phyloP scores from a whole-genome alignment of 306 rosid species.

The Quercus ilex region DNA sequence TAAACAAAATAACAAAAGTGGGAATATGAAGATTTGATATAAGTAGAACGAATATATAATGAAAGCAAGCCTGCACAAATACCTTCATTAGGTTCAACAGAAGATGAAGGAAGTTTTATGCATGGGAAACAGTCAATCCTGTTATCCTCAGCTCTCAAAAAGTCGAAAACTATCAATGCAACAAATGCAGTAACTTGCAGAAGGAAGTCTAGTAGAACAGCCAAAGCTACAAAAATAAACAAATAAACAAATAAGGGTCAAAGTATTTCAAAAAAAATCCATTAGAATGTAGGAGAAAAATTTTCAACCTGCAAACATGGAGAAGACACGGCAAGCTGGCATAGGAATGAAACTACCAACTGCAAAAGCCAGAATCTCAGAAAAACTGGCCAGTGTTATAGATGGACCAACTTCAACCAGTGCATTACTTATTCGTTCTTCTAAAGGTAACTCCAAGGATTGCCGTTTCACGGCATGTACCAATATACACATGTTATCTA shows the following conservation, averaged over 20 bases:
- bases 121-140: constrained; percentile 95
- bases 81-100: constrained; percentile 65
- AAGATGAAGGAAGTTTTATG: constrained; percentile 51
- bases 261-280: constrained; percentile 9
- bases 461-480: constrained; percentile 93
- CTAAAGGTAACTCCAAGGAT: constrained; percentile 59
- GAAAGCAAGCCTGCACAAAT: constrained; percentile 8
- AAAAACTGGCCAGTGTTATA: constrained; percentile 83
- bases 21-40: neutral
- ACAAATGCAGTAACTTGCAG: constrained; percentile 94
- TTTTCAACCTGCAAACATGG: constrained; percentile 90
- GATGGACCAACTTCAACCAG: constrained; percentile 97
- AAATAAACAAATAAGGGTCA: constrained; percentile 9
- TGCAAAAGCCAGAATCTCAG: constrained; percentile 93
- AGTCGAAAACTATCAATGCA: constrained; percentile 76
- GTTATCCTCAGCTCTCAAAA: constrained; percentile 70
- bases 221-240: constrained; percentile 62
- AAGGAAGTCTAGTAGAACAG: constrained; percentile 89
- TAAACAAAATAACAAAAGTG: constrained; percentile 4
- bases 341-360: constrained; percentile 88
- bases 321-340: constrained; percentile 99
- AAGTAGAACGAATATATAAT: constrained; percentile 6
- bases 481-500: constrained; percentile 96
- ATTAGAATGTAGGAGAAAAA: constrained; percentile 12
- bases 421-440: constrained; percentile 77